Evolutionary conservation across 2,329 filamentous ascomycete species (phyloP).

Genomic region (Sclerotinia sclerotiorum): DNA sequence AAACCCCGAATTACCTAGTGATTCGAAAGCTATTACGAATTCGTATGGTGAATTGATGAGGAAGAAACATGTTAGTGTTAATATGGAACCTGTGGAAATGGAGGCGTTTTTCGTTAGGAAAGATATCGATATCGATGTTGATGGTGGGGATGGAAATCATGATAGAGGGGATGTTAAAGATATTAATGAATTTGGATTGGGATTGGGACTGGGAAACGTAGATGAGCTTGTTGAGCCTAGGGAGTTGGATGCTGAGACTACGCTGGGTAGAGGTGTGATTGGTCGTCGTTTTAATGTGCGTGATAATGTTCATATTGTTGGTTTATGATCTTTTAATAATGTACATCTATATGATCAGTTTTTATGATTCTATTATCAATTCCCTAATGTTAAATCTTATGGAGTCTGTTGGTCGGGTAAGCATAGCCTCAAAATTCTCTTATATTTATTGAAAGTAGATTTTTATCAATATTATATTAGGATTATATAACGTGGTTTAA

Average conservation of each 20-base stretch:
- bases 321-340: constrained; percentile 43
- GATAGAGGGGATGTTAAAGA: not conserved
- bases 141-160: fast-evolving
- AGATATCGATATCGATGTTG: no score
- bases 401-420: constrained; percentile 49
- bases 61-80: not conserved
- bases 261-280: not conserved
- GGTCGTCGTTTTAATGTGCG: not conserved
- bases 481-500: no score
- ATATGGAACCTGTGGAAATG: not conserved
- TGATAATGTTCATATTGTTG: constrained; percentile 4
- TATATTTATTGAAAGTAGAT: no score
- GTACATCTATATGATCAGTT: constrained; percentile 93
- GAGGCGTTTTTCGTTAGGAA: not conserved
- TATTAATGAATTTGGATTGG: not conserved
- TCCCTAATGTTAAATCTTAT: constrained; percentile 71
- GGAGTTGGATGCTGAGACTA: constrained; percentile 2
- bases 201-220: constrained; percentile 3
- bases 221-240: not conserved
- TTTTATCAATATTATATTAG: no score
- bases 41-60: not conserved
- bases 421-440: constrained; percentile 65
- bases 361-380: constrained; percentile 96
- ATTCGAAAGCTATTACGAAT: not conserved
- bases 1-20: not conserved